A percentile compares a stretch with the other conserved stretches of the same genome.
Conservation (phyloP, 2,329 filamentous ascomycete genomes). For the Biscogniauxia marginata region DNA sequence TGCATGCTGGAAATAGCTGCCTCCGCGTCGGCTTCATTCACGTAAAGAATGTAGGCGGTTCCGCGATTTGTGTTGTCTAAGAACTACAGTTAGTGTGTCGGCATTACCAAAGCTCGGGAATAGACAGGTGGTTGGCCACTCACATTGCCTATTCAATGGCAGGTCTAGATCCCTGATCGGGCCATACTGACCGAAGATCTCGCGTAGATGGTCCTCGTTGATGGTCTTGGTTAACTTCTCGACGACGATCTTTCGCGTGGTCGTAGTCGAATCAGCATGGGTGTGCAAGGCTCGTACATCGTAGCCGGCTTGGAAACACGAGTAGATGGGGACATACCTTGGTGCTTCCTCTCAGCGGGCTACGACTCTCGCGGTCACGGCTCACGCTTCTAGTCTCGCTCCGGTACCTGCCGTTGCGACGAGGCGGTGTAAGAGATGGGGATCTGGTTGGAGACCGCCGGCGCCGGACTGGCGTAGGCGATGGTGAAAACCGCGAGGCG, state of each 20-base stretch:
- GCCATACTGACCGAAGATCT: conserved; percentile 91
- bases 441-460: conserved; percentile 31
- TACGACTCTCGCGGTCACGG: conserved; percentile 29
- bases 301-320: background rate
- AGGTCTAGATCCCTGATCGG: conserved; percentile 83
- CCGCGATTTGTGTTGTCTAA: conserved; percentile 85
- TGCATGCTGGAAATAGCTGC: conserved; percentile 95
- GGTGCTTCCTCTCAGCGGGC: conserved; percentile 32
- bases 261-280: conserved; percentile 4
- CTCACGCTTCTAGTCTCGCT: conserved; percentile 24
- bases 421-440: conserved; percentile 28
- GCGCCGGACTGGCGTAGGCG: conserved; percentile 30
- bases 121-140: conserved; percentile 1
- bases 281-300: no score
- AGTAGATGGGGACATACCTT: conserved; percentile 22
- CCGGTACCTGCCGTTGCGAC: conserved; percentile 37
- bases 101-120: background rate
- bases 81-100: conserved; percentile 14
- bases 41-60: conserved; percentile 88
- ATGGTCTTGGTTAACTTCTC: conserved; percentile 96
- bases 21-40: conserved; percentile 75
- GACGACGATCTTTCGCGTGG: conserved; percentile 72
- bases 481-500: conserved; percentile 39
- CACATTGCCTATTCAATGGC: conserved; percentile 84
- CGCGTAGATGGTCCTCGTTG: conserved; percentile 79